phyloP scores from a whole-genome alignment of 169 alveolate genomes.

The Fabrea salina region DNA sequence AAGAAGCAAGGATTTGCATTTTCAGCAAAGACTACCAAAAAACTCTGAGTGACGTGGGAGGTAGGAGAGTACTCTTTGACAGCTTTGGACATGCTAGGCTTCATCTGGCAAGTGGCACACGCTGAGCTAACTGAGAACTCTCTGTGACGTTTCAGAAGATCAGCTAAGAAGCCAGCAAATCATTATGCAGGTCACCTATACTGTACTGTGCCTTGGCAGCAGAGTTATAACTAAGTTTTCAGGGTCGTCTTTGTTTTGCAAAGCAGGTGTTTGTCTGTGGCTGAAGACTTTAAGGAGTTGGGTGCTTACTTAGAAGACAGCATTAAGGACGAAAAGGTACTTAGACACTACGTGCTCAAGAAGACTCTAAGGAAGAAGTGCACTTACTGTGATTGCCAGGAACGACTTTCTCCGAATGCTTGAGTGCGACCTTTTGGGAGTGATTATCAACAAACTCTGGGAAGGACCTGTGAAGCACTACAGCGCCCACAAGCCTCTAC shows the following conservation, averaged over 20 bases:
- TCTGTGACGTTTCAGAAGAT: too few relatives aligned
- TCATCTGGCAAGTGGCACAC: too few relatives aligned
- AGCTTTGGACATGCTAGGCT: neutral
- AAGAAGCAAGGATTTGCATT: neutral
- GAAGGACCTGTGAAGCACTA: constrained; percentile 15
- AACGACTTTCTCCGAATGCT: constrained; percentile 33
- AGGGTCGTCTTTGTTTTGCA: neutral
- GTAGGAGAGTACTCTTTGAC: neutral
- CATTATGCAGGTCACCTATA: constrained; percentile 13
- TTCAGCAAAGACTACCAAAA: neutral
- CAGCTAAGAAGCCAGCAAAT: too few relatives aligned
- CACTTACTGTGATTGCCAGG: constrained; percentile 34
- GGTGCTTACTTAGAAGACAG: neutral
- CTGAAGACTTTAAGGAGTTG: neutral
- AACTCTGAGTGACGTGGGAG: neutral
- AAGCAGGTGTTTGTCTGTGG: neutral
- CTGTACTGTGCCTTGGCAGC: constrained; percentile 7
- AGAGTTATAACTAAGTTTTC: neutral
- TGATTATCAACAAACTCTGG: constrained; percentile 45
- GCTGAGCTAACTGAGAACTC: too few relatives aligned
- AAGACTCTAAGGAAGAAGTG: constrained; percentile 37
- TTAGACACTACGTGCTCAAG: neutral
- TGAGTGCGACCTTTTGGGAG: constrained; percentile 44
- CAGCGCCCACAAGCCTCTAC: neutral
- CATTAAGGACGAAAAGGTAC: neutral